Base-by-base conservation (phyloP, 306 rosid species). In the Acmispon strigosus region DNA sequence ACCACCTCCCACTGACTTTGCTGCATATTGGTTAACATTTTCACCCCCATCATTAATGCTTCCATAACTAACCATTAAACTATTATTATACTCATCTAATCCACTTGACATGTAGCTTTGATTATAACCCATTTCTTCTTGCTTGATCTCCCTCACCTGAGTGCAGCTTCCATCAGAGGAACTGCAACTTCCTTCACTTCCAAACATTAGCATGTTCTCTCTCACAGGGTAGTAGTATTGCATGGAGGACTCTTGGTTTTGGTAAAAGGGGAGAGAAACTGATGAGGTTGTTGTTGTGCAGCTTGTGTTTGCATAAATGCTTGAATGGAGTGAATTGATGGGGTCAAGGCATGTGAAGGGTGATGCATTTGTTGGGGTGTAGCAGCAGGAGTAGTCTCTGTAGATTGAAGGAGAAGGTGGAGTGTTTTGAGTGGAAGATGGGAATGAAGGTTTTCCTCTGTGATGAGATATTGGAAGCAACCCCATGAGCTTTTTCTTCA, bases 401-500 rank as follows among this genome's bases (percentile, higher is more conserved):
- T 72, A 73, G 42, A 16, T 52, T 34, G 79, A 18, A 9, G 66
- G 70, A 45, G 74, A 74, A 17, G 63, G 67, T 60, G 59, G 17
- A 70, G 42, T 27, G 76, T 54, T 74, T 73, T 75, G 78, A 52
- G 43, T 45, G n/a, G 62, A 57, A 29, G 82, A 45, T 73, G 71
- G 78, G 58, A 75, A 74, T 59, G 78, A 27, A 18, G 84, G 80
- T 73, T 77, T 88, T 75, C 58, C 32, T 27, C 32, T 82, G 4
- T 76, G 70, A 75, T 78, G 55, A 44, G 84, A 58, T 13, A 77
- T 14, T 12, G 83, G 79, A 43, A 76, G 76, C 77, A 89, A 74
- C 1, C 81, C 89, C 86, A 87, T 80, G 55, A 94, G 91, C 65
- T 94, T 94, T 86, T 94, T 94, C 94, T 90, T 94, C 16, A 94